These are phyloP conservation scores for Sugiyamaella paludigena DNA, from an alignment of 1,139 yeast species.

Conservation along the genomic window DNA sequence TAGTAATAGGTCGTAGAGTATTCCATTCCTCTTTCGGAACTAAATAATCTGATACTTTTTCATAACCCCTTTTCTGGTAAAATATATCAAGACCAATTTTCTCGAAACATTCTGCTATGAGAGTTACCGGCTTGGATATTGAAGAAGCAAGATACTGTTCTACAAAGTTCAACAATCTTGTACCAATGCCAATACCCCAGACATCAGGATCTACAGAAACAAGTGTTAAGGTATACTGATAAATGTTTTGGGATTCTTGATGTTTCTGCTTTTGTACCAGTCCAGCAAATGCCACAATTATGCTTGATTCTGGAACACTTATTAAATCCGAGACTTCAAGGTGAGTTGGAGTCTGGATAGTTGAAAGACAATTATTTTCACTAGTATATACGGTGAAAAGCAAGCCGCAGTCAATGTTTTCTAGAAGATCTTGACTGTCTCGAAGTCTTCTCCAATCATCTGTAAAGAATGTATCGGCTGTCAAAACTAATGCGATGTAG, in stretches of 20 bases:
- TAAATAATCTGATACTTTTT: neutral
- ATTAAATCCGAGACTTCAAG: neutral
- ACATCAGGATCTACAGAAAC: constrained; percentile 11
- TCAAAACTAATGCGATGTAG: neutral
- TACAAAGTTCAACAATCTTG: constrained; percentile 6
- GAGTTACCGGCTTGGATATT: constrained; percentile 1
- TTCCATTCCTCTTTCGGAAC: constrained; percentile 4
- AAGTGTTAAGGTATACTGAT: constrained; percentile 6
- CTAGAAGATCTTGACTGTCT: no score
- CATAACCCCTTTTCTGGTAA: constrained; percentile 8
- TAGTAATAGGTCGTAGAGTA: constrained; percentile 3
- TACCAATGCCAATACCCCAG: constrained; percentile 15
- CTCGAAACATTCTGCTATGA: constrained; percentile 9
- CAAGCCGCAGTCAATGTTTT: no score
- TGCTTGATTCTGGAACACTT: neutral
- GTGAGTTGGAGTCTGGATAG: no score
- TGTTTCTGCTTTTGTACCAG: constrained; percentile 1
- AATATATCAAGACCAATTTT: constrained; percentile 10
- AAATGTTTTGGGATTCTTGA: neutral
- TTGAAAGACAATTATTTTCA: no score
- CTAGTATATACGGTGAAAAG: no score
- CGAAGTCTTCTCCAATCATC: no score
- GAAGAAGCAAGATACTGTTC: constrained; percentile 4
- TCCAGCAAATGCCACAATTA: constrained; percentile 3
- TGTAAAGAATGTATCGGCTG: no score